A percentile compares a stretch with the other conserved stretches of the same genome.
Conservation (phyloP, 1,284 basidiomycete genomes). For the Singerocomus inundabilis region DNA sequence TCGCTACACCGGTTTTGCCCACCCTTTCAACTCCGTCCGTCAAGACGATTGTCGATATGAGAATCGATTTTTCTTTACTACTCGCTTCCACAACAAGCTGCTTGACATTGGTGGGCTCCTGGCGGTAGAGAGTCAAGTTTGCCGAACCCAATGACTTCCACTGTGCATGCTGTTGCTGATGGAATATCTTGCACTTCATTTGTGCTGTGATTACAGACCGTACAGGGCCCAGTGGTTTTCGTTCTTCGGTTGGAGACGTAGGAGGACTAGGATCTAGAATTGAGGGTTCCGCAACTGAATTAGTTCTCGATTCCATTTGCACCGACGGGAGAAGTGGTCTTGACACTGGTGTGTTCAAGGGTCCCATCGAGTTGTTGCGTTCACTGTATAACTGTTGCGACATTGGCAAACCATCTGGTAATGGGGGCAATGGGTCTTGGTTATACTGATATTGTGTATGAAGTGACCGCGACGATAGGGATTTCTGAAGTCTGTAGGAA, state of each 20-base stretch:
- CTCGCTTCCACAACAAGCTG: conserved; percentile 96
- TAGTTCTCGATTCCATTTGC: conserved; percentile 48
- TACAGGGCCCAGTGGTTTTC: conserved; percentile 58
- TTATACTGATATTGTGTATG: conserved; percentile 50
- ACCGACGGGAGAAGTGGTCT: conserved; percentile 63
- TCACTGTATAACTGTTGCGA: conserved; percentile 28
- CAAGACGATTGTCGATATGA: conserved; percentile 95
- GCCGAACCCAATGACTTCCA: conserved; percentile 96
- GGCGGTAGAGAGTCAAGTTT: conserved; percentile 83
- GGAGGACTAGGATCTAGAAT: conserved; percentile 76
- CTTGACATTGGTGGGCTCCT: conserved; percentile 85
- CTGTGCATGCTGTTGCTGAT: conserved; percentile 92
- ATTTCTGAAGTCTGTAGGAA: conserved; percentile 47
- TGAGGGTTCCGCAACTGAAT: conserved; percentile 50
- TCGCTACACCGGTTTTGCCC: conserved; percentile 95
- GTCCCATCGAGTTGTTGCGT: conserved; percentile 21
- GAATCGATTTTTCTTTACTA: conserved; percentile 68
- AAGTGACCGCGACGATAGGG: conserved; percentile 61
- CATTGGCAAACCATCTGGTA: conserved; percentile 40
- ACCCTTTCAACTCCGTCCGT: conserved; percentile 97
- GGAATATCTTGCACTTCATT: conserved; percentile 98
- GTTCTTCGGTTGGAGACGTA: conserved; percentile 67
- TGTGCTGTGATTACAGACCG: conserved; percentile 80
- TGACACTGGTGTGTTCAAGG: conserved; percentile 45
- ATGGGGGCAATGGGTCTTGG: conserved; percentile 43